These are phyloP conservation scores for Dactylellina leptospora DNA, from an alignment of 2,329 filamentous ascomycete genomes.

Conservation along the genomic window DNA sequence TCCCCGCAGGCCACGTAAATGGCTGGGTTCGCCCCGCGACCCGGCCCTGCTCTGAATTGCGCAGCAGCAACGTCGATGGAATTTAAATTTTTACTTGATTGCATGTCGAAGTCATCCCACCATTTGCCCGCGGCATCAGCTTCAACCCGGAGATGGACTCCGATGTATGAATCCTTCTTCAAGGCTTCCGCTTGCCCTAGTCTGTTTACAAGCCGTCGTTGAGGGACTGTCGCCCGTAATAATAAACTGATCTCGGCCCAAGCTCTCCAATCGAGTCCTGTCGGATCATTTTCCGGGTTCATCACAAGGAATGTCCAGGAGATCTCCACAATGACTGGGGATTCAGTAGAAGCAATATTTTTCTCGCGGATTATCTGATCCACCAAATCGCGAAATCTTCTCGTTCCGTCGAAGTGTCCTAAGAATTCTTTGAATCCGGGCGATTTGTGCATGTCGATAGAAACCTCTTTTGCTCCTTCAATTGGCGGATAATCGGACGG, in stretches of 20 bases:
- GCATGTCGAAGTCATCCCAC: slow-evolving; percentile 35
- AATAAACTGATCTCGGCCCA: slow-evolving; percentile 33
- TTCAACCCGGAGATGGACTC: slow-evolving; percentile 36
- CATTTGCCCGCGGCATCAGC: slow-evolving; percentile 27
- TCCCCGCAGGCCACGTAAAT: slow-evolving; percentile 35
- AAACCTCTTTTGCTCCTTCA: slow-evolving; percentile 9
- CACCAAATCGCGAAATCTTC: slow-evolving; percentile 24
- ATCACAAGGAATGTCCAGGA: slow-evolving; percentile 26
- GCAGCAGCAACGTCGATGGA: slow-evolving; percentile 30
- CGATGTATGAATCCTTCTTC: slow-evolving; percentile 32
- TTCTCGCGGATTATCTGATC: slow-evolving; percentile 18
- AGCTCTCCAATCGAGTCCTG: slow-evolving; percentile 31
- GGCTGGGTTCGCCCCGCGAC: neutral
- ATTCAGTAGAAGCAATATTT: slow-evolving; percentile 3
- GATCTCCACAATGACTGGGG: slow-evolving; percentile 19
- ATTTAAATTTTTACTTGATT: slow-evolving; percentile 29
- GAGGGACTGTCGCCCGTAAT: slow-evolving; percentile 28
- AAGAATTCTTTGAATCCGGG: slow-evolving; percentile 34
- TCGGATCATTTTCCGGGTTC: slow-evolving; percentile 37
- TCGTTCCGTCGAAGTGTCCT: slow-evolving; percentile 30
- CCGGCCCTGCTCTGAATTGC: slow-evolving; percentile 14
- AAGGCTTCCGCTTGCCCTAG: slow-evolving; percentile 18
- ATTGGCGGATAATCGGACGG: slow-evolving; percentile 28
- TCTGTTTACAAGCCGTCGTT: slow-evolving; percentile 27
- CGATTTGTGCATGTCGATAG: slow-evolving; percentile 19